These are phyloP conservation scores for Rauvolfia tetraphylla DNA, from an alignment of 257 asterid genomes.

Conservation along the genomic window DNA sequence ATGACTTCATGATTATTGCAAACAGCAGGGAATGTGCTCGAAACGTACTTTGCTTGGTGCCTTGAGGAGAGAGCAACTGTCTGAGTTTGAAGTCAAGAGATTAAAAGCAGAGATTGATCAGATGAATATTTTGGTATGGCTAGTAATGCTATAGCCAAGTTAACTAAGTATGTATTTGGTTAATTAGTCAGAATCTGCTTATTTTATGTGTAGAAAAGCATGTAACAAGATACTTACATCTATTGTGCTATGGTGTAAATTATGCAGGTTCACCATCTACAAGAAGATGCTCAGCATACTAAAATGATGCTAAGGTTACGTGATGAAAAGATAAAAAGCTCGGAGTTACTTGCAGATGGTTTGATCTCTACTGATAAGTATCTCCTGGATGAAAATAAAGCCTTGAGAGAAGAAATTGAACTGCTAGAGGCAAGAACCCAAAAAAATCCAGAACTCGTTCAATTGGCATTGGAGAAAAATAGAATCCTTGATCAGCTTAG, in stretches of 20 bases:
- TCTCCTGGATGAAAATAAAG: conserved; percentile 45
- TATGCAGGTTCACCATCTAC: conserved; percentile 50
- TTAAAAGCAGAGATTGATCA: conserved; percentile 52
- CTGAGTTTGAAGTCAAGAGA: conserved; percentile 48
- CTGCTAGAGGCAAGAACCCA: conserved; percentile 41
- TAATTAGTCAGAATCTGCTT: not conserved
- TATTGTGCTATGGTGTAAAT: not conserved
- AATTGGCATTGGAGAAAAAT: conserved; percentile 41
- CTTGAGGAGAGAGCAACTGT: conserved; percentile 44
- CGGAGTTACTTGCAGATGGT: conserved; percentile 51
- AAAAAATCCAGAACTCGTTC: conserved; percentile 43
- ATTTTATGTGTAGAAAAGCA: not conserved
- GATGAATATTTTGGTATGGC: conserved; percentile 45
- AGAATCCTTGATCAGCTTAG: conserved; percentile 47
- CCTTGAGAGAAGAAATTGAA: conserved; percentile 50
- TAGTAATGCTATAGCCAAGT: not conserved
- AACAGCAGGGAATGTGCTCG: conserved; percentile 45
- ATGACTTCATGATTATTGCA: conserved; percentile 12
- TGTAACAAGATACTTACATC: not conserved
- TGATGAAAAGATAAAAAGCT: conserved; percentile 51
- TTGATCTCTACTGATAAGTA: conserved; percentile 43
- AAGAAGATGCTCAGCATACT: conserved; percentile 47
- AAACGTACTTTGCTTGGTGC: conserved; percentile 47
- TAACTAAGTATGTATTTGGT: not conserved
- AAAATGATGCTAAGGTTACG: conserved; percentile 51